phyloP scores from a whole-genome alignment of 352 stramenopile species.

The Bremia lactucae region DNA sequence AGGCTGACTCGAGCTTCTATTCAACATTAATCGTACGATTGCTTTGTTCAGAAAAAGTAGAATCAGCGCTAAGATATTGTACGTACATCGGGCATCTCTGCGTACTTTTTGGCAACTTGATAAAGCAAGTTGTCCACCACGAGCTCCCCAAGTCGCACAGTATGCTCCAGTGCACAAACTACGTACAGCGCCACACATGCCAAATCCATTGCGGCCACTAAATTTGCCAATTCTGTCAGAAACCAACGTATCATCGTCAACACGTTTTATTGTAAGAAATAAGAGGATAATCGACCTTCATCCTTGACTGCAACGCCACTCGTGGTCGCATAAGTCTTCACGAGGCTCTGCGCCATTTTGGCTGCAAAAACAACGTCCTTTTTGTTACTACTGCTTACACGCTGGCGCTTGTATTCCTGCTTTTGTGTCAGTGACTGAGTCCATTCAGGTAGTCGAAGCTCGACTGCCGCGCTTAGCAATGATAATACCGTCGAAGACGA shows the following conservation, averaged over 20 bases:
- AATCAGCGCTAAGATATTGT: background rate
- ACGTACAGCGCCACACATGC: constrained; percentile 44
- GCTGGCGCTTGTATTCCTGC: constrained; percentile 10
- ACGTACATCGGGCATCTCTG: constrained; percentile 36
- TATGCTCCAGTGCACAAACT: constrained; percentile 29
- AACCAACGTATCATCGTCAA: background rate
- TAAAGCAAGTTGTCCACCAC: constrained; percentile 75
- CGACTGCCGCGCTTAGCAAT: constrained; percentile 17
- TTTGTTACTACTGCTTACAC: constrained; percentile 14
- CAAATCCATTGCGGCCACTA: constrained; percentile 36
- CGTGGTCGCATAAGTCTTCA: constrained; percentile 40
- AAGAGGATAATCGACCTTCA: constrained; percentile 8
- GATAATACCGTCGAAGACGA: background rate
- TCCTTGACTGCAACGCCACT: constrained; percentile 4
- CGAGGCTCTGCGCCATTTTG: constrained; percentile 48
- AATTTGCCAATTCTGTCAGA: constrained; percentile 15
- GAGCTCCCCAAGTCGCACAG: constrained; percentile 40
- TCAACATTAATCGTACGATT: background rate
- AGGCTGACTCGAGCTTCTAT: constrained; percentile 18
- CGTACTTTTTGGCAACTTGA: constrained; percentile 66
- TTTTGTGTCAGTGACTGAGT: constrained; percentile 4
- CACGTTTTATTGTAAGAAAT: background rate
- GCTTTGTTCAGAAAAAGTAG: background rate
- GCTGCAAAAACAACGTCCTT: constrained; percentile 34
- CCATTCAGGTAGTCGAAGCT: constrained; percentile 12